Evolutionary conservation across 306 rosid species (phyloP).

Genomic region (Castanea crenata): DNA sequence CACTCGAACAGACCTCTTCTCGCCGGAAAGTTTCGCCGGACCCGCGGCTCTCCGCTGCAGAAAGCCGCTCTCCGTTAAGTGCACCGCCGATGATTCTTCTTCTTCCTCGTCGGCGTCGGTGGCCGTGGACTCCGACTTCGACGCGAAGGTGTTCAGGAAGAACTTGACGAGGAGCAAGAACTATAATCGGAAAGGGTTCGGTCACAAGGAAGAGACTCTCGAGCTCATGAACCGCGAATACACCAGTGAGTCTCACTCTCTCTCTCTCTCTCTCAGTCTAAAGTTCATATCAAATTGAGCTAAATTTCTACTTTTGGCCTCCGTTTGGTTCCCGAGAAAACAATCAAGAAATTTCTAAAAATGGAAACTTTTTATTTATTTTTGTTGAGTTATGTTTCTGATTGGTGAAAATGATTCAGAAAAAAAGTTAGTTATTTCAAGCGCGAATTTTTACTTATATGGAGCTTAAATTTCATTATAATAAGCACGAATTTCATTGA

Average conservation of each 20-base stretch:
- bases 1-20: conserved; percentile 35
- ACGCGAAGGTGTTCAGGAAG: conserved; percentile 82
- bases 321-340: not conserved
- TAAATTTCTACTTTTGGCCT: too few relatives aligned
- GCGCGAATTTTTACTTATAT: not conserved
- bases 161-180: conserved; percentile 83
- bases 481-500: not conserved
- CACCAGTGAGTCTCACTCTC: conserved; percentile 49
- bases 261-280: not conserved
- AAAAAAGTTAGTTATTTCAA: too few relatives aligned
- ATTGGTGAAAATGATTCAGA: too few relatives aligned
- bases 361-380: too few relatives aligned
- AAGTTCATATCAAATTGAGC: conserved; percentile 7
- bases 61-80: conserved; percentile 51
- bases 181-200: conserved; percentile 87
- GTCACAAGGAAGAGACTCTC: conserved; percentile 80
- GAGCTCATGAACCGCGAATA: conserved; percentile 87
- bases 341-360: too few relatives aligned
- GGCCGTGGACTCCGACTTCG: conserved; percentile 60
- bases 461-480: not conserved
- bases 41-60: conserved; percentile 32
- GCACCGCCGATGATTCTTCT: conserved; percentile 43
- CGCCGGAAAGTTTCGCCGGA: conserved; percentile 34
- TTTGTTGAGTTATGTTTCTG: too few relatives aligned
- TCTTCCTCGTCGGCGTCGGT: conserved; percentile 28